These are phyloP conservation scores for Solanum pennellii DNA, from an alignment of 257 asterid genomes.

Conservation along the genomic window DNA sequence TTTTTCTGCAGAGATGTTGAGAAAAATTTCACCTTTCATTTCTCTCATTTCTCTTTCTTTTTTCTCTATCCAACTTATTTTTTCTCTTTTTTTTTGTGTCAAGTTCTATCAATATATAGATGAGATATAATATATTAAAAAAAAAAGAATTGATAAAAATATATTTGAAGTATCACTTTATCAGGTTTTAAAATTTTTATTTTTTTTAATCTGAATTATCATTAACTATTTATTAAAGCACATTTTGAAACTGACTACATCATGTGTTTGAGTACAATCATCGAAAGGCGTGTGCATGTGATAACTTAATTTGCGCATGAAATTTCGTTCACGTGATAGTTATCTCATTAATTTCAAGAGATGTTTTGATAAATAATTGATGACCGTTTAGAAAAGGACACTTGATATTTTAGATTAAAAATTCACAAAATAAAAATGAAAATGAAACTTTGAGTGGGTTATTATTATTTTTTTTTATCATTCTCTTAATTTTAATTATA, in stretches of 20 bases:
- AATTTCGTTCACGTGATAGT: not conserved
- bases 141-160: not conserved
- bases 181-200: rapidly evolving
- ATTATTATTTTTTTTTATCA: not conserved
- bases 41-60: not conserved
- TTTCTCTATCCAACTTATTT: not conserved
- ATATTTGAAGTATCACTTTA: not conserved
- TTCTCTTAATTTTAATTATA: not conserved
- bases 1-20: not conserved
- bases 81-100: not conserved
- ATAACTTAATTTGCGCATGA: not conserved
- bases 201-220: not conserved
- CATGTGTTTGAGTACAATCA: not conserved
- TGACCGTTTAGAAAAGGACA: not conserved
- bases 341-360: not conserved
- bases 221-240: not conserved
- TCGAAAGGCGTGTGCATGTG: not conserved
- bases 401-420: not conserved
- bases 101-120: not conserved
- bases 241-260: not conserved
- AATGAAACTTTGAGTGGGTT: not conserved
- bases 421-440: not conserved
- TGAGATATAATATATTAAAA: not conserved
- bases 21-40: not conserved
- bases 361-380: not conserved